Conservation (phyloP, 2,329 filamentous ascomycete genomes). For the Aspergillus fumigatiaffinis region DNA sequence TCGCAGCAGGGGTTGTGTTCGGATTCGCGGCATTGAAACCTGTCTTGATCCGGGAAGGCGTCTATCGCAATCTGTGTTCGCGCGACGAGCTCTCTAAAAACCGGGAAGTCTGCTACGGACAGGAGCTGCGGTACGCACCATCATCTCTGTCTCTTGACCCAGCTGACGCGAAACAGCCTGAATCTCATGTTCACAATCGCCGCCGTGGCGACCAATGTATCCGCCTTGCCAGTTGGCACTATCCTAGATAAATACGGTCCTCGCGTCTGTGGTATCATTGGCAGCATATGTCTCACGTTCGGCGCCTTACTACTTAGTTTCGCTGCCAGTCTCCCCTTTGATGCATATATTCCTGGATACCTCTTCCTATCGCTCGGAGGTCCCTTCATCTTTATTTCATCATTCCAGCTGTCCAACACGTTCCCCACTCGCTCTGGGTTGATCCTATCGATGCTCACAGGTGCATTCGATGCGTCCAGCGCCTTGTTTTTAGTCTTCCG, state of each 20-base stretch:
- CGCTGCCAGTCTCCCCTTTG: conserved; percentile 61
- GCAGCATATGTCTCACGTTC: conserved; percentile 61
- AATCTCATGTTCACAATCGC: conserved; percentile 93
- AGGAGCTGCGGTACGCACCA: conserved; percentile 48
- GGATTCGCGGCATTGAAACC: conserved; percentile 84
- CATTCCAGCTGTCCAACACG: conserved; percentile 79
- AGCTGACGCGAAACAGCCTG: conserved; percentile 43
- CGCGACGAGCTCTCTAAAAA: conserved; percentile 47
- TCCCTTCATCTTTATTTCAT: conserved; percentile 76
- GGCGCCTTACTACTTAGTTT: conserved; percentile 73
- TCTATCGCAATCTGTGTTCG: conserved; percentile 64
- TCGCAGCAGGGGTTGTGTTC: conserved; percentile 76
- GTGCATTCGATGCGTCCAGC: conserved; percentile 78
- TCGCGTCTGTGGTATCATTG: conserved; percentile 68
- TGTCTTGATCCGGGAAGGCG: conserved; percentile 67
- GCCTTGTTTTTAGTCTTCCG: conserved; percentile 74
- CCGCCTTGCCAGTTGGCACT: conserved; percentile 77
- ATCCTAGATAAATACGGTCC: conserved; percentile 82
- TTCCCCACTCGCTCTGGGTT: conserved; percentile 73
- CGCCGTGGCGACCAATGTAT: conserved; percentile 82
- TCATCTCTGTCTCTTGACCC: conserved; percentile 5
- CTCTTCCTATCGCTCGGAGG: conserved; percentile 73
- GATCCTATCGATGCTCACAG: conserved; percentile 75
- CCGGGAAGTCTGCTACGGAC: conserved; percentile 53
- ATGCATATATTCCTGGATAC: conserved; percentile 71